Evolutionary conservation across 352 stramenopile genomes (phyloP).

Genomic region (Phytophthora europaea): DNA sequence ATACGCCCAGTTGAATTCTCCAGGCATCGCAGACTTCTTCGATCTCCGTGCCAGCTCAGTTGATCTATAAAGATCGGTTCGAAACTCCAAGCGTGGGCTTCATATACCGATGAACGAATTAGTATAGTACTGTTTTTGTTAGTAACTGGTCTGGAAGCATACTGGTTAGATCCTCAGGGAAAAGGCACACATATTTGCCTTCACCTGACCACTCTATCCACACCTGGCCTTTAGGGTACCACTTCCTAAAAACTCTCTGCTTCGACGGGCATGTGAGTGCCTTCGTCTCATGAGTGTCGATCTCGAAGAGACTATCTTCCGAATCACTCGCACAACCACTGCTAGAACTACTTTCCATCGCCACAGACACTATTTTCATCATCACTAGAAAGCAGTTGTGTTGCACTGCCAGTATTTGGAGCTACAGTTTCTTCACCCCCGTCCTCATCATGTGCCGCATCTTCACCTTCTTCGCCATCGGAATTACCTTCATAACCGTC

Average conservation of each 20-base stretch:
- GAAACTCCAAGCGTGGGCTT: not conserved
- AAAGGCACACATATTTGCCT: not conserved
- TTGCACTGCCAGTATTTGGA: no score
- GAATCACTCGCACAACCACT: not conserved
- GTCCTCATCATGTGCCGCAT: not conserved
- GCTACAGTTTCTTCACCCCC: no score
- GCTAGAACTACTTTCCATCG: not conserved
- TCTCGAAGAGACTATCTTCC: conserved; percentile 1
- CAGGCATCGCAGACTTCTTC: not conserved
- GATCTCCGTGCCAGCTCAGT: not conserved
- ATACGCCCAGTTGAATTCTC: not conserved
- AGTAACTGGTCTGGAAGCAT: not conserved
- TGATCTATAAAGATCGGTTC: not conserved
- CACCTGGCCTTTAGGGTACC: not conserved
- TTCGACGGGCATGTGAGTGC: not conserved
- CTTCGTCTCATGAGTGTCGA: not conserved
- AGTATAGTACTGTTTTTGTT: not conserved
- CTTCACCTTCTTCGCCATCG: not conserved
- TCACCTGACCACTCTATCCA: not conserved
- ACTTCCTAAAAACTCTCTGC: not conserved
- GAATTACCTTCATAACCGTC: not conserved
- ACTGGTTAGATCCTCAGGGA: not conserved
- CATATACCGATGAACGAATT: not conserved
- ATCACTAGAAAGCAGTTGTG: not conserved
- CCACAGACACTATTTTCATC: not conserved